Evolutionary conservation across 495 filamentous ascomycete species (phyloP), one percentile per base, ranked within the genome.

Genomic region (Lasiosphaeria hispida): DNA sequence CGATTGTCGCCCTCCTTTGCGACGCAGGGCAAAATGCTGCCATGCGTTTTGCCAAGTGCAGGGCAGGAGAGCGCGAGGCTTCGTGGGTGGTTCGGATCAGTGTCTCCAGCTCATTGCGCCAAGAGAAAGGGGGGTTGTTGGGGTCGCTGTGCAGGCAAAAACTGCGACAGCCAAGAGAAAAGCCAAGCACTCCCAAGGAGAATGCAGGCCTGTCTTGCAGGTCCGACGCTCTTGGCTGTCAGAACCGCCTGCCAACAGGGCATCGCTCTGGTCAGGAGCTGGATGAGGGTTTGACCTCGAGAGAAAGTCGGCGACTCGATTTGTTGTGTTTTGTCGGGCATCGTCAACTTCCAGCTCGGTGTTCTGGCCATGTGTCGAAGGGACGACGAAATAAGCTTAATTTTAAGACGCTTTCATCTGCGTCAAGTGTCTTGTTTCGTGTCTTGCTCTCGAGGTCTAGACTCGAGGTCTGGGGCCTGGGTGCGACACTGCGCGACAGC

Each of bases 181-280:
- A 1, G 49, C 8, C 23, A 30, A 30, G 23, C 2, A 30, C 23
- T 30, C 2, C 23, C 23, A 2, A 30, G 23, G 23, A 30, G 23
- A 30, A 30, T 30, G 23, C 15, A 18, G 36, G 18, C 41, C 53
- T 37, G 42, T 47, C 42, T 30, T 11, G 41, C 53, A 55, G 53
- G 1, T 41, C 45, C 15, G 53, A 30, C 41, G 42, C 53, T 23
- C 53, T 55, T 55, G 53, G 53, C 53, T 37, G 42, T 47, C 53
- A 48, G 15, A 30, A 10, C 53, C 23, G 23, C 23, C 2, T 30
- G 2, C 23, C 23, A 30, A 5, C 2, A 5, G 5, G 23, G 23
- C 23, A 5, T 2, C 23, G 23, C 23, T 30, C 23, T 30, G 23
- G n/a, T n/a, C n/a, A n/a, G n/a, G n/a, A n/a, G n/a, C 23, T 2